Conservation (phyloP, 2,329 filamentous ascomycete species). For the Thielaviopsis euricoi region DNA sequence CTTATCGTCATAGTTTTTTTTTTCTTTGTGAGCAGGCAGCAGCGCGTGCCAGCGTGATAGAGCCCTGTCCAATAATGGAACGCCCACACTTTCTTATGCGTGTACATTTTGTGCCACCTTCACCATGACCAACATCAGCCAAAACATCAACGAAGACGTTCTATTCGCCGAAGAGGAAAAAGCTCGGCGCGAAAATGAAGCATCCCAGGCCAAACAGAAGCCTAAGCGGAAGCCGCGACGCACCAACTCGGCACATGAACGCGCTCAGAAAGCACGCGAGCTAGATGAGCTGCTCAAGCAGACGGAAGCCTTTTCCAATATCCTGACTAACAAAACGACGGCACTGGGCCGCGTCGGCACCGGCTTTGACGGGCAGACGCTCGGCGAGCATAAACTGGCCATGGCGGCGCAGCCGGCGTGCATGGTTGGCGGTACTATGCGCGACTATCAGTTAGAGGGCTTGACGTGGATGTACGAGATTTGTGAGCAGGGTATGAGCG, state of each 20-base stretch:
- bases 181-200: slow-evolving; percentile 22
- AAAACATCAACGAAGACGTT: slow-evolving; percentile 12
- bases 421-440: slow-evolving; percentile 77
- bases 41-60: background rate
- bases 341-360: slow-evolving; percentile 45
- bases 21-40: background rate
- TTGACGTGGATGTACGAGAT: slow-evolving; percentile 90
- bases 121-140: background rate
- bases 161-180: slow-evolving; percentile 23
- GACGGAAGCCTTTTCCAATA: slow-evolving; percentile 44
- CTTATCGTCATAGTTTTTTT: too few species aligned
- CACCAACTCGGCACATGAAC: slow-evolving; percentile 35
- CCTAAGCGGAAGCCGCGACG: slow-evolving; percentile 31
- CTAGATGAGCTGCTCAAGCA: slow-evolving; percentile 42
- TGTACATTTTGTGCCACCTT: too few species aligned
- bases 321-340: slow-evolving; percentile 46
- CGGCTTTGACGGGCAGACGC: slow-evolving; percentile 39
- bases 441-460: slow-evolving; percentile 85
- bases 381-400: slow-evolving; percentile 50
- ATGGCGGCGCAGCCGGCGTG: slow-evolving; percentile 77
- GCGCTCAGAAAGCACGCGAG: slow-evolving; percentile 34
- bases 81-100: too few species aligned
- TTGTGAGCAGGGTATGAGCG: slow-evolving; percentile 65
- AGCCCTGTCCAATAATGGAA: too few species aligned
- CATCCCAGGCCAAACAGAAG: slow-evolving; percentile 28